Conservation (phyloP, 179 eudicot genomes). For the Sideroxylon spinosum region DNA sequence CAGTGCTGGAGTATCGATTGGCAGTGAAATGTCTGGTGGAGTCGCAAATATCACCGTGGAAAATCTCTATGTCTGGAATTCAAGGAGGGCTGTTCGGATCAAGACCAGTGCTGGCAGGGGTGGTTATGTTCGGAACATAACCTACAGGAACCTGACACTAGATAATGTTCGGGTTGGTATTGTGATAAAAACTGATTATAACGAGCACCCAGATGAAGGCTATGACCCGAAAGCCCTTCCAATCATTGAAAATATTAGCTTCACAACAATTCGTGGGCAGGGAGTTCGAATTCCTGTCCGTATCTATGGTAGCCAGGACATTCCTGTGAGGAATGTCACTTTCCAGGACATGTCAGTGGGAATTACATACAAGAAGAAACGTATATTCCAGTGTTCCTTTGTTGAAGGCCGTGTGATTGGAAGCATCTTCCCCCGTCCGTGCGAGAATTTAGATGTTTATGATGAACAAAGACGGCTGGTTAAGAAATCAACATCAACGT, state of each 20-base stretch:
- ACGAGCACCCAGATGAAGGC: constrained; percentile 84
- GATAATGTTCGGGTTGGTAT: constrained; percentile 76
- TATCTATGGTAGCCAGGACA: constrained; percentile 74
- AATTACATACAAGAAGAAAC: constrained; percentile 74
- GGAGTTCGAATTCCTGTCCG: constrained; percentile 89
- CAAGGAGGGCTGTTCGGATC: constrained; percentile 84
- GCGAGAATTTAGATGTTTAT: constrained; percentile 81
- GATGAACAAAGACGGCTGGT: constrained; percentile 73
- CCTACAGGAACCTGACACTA: constrained; percentile 71
- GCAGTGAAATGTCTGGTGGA: constrained; percentile 99
- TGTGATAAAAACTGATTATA: constrained; percentile 85
- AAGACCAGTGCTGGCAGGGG: constrained; percentile 90
- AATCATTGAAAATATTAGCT: constrained; percentile 48
- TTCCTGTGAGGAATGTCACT: constrained; percentile 64
- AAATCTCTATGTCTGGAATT: constrained; percentile 67
- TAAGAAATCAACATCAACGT: constrained; percentile 30
- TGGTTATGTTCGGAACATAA: constrained; percentile 66
- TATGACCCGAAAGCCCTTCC: constrained; percentile 81
- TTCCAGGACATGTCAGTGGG: constrained; percentile 85
- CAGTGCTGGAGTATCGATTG: constrained; percentile 96
- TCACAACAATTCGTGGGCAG: constrained; percentile 63
- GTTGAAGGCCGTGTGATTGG: constrained; percentile 86
- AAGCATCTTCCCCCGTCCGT: constrained; percentile 66
- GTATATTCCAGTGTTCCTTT: constrained; percentile 76
- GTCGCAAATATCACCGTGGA: constrained; percentile 75